phyloP scores from a whole-genome alignment of 345 rosid species.

The Camelina neglecta region DNA sequence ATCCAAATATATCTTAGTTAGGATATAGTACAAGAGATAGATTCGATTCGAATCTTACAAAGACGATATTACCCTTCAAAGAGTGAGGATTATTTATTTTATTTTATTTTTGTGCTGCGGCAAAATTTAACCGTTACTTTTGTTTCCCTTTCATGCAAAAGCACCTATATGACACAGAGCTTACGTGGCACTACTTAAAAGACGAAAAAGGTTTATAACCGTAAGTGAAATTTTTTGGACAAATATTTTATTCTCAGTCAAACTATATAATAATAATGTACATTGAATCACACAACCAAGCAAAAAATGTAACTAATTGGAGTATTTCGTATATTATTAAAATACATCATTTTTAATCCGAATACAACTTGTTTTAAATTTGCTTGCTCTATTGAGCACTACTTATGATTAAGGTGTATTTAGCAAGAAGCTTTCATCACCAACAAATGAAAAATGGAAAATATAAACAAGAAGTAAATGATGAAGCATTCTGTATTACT shows the following conservation, averaged over 20 bases:
- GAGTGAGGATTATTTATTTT: neutral
- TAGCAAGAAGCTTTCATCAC: constrained; percentile 39
- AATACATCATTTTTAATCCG: neutral
- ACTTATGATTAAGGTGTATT: constrained; percentile 29
- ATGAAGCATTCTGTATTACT: constrained; percentile 43
- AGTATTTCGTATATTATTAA: neutral
- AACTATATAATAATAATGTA: neutral
- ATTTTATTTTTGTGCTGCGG: neutral
- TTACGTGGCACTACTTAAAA: constrained; percentile 7
- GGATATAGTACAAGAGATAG: neutral
- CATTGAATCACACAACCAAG: constrained; percentile 5
- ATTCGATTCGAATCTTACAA: neutral
- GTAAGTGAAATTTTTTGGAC: neutral
- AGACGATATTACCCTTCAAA: neutral
- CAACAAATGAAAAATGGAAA: constrained; percentile 25
- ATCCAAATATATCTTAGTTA: neutral
- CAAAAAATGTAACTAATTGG: neutral
- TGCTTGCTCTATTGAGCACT: neutral
- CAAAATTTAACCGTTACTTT: constrained; percentile 26
- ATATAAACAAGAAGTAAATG: constrained; percentile 15
- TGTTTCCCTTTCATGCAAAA: constrained; percentile 12
- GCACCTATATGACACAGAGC: constrained; percentile 2
- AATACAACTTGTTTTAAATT: neutral
- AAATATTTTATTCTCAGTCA: neutral
- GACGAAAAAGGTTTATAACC: neutral